Evolutionary conservation across 108 stramenopile species (phyloP), one percentile per base, ranked within the genome.

Genomic region (Asterionellopsis glacialis): DNA sequence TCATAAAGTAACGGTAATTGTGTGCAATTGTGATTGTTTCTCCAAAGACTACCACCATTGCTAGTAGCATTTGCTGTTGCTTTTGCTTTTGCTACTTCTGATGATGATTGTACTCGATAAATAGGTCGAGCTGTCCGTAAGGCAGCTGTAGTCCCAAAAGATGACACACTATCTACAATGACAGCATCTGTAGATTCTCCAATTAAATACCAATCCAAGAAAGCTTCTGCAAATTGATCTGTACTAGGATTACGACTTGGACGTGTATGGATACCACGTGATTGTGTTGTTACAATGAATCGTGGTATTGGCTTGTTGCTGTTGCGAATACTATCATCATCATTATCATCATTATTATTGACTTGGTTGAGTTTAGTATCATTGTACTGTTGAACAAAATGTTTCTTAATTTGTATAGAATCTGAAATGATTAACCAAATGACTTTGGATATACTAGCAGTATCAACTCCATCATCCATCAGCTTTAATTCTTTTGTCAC

Each of bases 201-300:
- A 22, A 67, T 50, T 16, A 67, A 40, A 51, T 67, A 67, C 66
- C 66, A 67, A 40, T 67, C 66, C 24, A 67, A 40, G 2, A 67
- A 59, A 18, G 28, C 58, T 15, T 59, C 66, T 14, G 66, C 66
- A 50, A 59, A 67, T 11, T 67, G 58, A 4, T 12, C 24, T 1
- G 57, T 67, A 24, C 28, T 23, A 4, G 58, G 47, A 9, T 41
- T 18, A 9, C 64, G 19, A 21, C 14, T 39, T 1, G 55, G 9
- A 41, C 51, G 15, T 15, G 60, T 61, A 41, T 68, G 68, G 16
- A 40, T 59, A 6, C 68, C 68, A 42, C 51, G 39, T 19, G 68
- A 40, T 14, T 43, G 51, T 13, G 60, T 68, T 12, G 11, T n/a
- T 11, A 68, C 2, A 4, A 57, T 41, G 2, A 4, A 3, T 5